Evolutionary conservation across 2,329 filamentous ascomycete genomes (phyloP), one percentile per base, ranked within the genome.

Genomic region (Ascochyta koolunga): DNA sequence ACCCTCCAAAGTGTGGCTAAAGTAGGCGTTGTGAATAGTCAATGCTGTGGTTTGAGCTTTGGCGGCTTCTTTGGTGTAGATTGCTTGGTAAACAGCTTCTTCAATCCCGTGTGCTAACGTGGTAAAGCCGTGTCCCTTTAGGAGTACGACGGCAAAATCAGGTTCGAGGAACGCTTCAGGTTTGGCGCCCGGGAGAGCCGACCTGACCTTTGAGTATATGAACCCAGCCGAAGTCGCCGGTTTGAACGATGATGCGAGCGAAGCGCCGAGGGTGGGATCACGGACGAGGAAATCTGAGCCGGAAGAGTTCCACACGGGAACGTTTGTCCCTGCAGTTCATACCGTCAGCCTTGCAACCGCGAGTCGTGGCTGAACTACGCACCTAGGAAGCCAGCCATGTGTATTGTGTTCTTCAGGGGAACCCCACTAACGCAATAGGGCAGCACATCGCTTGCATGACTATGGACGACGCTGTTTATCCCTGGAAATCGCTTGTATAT

Each of bases 41-140:
- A 75, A 41, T 2, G 77, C 76, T 1, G 68, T 67, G 1, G 72
- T 78, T 53, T 80, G 78, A 7, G 75, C 65, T 41, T 73, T 69
- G 1, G 79, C 78, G 33, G 70, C 69, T 47, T 72, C 67, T 19
- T 60, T 65, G 5, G 77, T 79, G 59, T 77, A 80, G 18, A 79
- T 74, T 1, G 77, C 74, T 47, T 78, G 74, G 54, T 75, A 79
- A 0, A 80, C 78, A 0, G 73, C 77, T 58, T 79, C 77, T 59
- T 79, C 74, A 49, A 80, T 76, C 8, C 71, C 69, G 2, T 67
- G 63, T 0, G 76, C 78, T 0, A 75, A 65, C 10, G 73, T 76
- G 1, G 77, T 78, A 54, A 80, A 80, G 21, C 79, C 79, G 55
- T 80, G 78, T 1, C 74, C 72, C 46, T 77, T 76, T 68, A 79